Evolutionary conservation across 305 asterid species (phyloP).

Genomic region (Ilex paraguariensis): DNA sequence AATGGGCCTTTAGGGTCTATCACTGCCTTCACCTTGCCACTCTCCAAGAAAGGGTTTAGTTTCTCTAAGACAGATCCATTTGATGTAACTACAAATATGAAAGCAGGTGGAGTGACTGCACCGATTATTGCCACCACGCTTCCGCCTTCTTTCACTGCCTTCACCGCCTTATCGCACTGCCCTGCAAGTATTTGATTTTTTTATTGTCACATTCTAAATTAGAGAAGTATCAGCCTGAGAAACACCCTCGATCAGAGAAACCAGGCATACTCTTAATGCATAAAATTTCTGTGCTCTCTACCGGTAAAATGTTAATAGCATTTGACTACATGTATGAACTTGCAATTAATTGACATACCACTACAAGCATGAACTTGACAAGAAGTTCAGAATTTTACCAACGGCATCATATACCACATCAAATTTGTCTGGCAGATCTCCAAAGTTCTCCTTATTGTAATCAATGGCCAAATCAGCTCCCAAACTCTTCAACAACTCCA

Average conservation of each 20-base stretch:
- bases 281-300: too few species aligned
- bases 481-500: slow-evolving; percentile 63
- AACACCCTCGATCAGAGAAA: neutral
- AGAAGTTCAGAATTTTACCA: slow-evolving; percentile 37
- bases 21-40: slow-evolving; percentile 64
- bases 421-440: slow-evolving; percentile 62
- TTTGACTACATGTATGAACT: too few species aligned
- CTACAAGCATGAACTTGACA: too few species aligned
- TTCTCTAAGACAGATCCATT: slow-evolving; percentile 58
- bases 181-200: slow-evolving; percentile 31
- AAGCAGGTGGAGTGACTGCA: slow-evolving; percentile 76
- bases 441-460: slow-evolving; percentile 76
- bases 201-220: too few species aligned
- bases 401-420: slow-evolving; percentile 81
- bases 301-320: too few species aligned
- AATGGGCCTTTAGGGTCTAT: slow-evolving; percentile 78
- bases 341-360: too few species aligned
- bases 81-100: slow-evolving; percentile 81
- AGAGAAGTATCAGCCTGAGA: too few species aligned
- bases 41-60: slow-evolving; percentile 67
- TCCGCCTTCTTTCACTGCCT: slow-evolving; percentile 84
- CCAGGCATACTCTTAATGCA: too few species aligned
- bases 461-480: slow-evolving; percentile 83
- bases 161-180: slow-evolving; percentile 75
- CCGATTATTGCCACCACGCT: slow-evolving; percentile 75